Conservation (phyloP, 352 stramenopile species). For the Plasmopara halstedii region DNA sequence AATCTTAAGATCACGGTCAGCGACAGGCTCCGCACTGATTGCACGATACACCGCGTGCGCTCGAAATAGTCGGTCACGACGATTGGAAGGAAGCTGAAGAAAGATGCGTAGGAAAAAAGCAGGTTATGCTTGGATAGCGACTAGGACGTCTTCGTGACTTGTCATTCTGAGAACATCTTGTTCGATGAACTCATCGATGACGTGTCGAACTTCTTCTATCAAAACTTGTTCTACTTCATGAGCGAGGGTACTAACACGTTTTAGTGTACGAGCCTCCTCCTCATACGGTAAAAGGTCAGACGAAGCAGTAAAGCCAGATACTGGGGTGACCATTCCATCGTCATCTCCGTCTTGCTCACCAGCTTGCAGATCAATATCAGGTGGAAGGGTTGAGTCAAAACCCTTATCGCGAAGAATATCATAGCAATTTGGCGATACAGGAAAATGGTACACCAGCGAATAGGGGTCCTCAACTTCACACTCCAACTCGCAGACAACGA, state of each 20-base stretch:
- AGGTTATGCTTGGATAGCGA: background rate
- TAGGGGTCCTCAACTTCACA: background rate
- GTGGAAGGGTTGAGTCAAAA: background rate
- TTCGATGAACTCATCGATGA: background rate
- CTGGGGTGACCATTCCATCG: background rate
- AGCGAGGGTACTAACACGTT: background rate
- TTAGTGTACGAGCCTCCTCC: background rate
- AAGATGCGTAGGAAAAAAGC: background rate
- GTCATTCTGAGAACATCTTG: background rate
- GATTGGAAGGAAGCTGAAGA: background rate
- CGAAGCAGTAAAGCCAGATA: background rate
- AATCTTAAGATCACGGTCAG: background rate
- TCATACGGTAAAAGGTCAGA: background rate
- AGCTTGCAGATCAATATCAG: background rate
- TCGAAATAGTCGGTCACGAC: background rate
- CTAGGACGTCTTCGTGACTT: background rate
- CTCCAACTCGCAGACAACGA: background rate
- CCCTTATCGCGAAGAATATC: background rate
- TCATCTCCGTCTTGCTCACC: background rate
- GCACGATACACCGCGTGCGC: background rate
- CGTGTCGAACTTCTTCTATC: background rate
- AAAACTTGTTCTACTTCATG: background rate
- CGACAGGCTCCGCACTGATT: background rate
- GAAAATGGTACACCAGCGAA: background rate
- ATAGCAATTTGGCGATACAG: background rate